phyloP scores from a whole-genome alignment of 2,329 filamentous ascomycete genomes.

The Xylariaceae sp. region DNA sequence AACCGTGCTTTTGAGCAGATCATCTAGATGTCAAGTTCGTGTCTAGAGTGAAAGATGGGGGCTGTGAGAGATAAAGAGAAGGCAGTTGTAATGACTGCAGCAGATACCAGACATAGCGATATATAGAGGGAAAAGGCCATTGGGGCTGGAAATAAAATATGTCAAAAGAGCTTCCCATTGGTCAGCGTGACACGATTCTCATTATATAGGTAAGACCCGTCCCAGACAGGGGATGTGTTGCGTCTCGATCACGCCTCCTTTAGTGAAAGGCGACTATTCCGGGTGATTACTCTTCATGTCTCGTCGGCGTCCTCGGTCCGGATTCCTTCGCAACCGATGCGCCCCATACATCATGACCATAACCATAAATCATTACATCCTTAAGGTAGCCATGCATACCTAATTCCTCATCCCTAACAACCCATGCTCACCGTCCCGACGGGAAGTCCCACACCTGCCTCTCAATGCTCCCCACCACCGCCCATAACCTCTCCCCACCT shows the following conservation, averaged over 20 bases:
- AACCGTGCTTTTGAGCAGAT: constrained; percentile 98
- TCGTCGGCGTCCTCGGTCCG: too few relatives aligned
- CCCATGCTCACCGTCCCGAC: not conserved
- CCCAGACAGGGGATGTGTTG: too few relatives aligned
- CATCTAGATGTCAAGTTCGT: constrained; percentile 56
- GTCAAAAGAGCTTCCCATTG: not conserved
- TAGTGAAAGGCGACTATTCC: too few relatives aligned
- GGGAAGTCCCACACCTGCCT: not conserved
- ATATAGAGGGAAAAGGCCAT: constrained; percentile 26
- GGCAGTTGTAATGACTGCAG: constrained; percentile 12
- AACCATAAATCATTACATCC: too few relatives aligned
- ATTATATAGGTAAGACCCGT: too few relatives aligned
- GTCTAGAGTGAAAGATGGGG: constrained; percentile 3
- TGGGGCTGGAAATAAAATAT: constrained; percentile 25
- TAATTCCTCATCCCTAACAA: not conserved
- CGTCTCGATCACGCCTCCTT: too few relatives aligned
- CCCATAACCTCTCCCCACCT: constrained; percentile 40
- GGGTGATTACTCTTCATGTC: too few relatives aligned
- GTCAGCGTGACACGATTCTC: too few relatives aligned
- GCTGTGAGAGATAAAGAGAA: constrained; percentile 14
- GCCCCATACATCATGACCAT: too few relatives aligned
- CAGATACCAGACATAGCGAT: constrained; percentile 19
- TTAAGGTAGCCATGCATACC: not conserved
- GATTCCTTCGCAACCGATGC: too few relatives aligned
- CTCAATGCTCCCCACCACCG: not conserved